Evolutionary conservation across 176 grass and related monocot species (phyloP).

Genomic region (Lolium rigidum): DNA sequence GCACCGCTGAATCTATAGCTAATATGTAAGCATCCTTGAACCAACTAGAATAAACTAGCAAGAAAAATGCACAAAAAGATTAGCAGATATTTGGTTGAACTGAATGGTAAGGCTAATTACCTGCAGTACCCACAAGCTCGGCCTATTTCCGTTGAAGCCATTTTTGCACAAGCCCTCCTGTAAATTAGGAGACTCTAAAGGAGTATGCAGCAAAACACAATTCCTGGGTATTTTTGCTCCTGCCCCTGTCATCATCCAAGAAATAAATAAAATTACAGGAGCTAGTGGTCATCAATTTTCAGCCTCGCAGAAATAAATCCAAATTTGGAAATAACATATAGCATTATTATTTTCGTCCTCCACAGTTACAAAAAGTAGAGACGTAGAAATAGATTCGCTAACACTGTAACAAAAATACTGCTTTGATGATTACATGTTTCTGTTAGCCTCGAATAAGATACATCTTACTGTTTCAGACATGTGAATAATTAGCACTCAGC

Average conservation of each 20-base stretch:
- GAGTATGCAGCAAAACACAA: slow-evolving; percentile 75
- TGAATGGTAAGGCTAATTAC: slow-evolving; percentile 43
- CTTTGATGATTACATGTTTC: slow-evolving; percentile 23
- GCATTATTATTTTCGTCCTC: background rate
- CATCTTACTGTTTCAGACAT: slow-evolving; percentile 21
- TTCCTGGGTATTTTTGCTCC: slow-evolving; percentile 79
- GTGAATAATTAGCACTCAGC: background rate
- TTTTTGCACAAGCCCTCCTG: slow-evolving; percentile 64
- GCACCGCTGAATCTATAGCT: too few relatives aligned
- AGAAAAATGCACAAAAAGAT: background rate
- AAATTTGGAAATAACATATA: background rate
- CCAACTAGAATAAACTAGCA: slow-evolving; percentile 23
- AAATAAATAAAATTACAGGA: slow-evolving; percentile 18
- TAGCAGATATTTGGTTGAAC: background rate
- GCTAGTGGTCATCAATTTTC: slow-evolving; percentile 24
- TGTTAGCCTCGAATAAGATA: slow-evolving; percentile 10
- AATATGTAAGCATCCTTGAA: too few relatives aligned
- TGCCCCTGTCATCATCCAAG: slow-evolving; percentile 53
- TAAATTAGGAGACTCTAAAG: slow-evolving; percentile 71
- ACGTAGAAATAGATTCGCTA: background rate
- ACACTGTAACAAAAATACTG: background rate
- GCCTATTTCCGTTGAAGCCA: slow-evolving; percentile 74
- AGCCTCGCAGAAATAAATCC: background rate
- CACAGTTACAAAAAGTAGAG: slow-evolving; percentile 2
- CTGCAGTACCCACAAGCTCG: slow-evolving; percentile 89